phyloP scores from a whole-genome alignment of 768 basidiomycete genomes.

The Lactifluus hygrophoroides region DNA sequence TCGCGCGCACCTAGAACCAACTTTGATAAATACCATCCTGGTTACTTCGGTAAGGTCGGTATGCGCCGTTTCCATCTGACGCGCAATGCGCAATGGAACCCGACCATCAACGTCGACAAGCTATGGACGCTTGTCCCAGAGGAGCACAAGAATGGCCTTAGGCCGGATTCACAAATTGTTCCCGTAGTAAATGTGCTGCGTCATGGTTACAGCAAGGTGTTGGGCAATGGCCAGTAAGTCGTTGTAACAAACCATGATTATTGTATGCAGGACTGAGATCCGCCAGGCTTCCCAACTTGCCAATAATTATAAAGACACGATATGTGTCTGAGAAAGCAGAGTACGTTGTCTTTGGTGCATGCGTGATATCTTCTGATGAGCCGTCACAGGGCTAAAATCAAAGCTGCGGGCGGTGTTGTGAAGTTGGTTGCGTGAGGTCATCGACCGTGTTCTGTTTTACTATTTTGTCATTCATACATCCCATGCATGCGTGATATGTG shows the following conservation, averaged over 20 bases:
- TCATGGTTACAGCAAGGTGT: slow-evolving; percentile 84
- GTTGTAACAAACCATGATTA: not conserved
- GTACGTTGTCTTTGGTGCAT: slow-evolving; percentile 35
- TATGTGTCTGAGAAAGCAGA: slow-evolving; percentile 86
- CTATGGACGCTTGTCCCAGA: slow-evolving; percentile 86
- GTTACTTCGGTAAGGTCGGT: slow-evolving; percentile 99
- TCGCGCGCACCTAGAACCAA: slow-evolving; percentile 56
- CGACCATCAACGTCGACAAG: slow-evolving; percentile 98
- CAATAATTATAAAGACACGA: slow-evolving; percentile 97
- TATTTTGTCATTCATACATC: no score
- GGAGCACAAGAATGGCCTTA: slow-evolving; percentile 73
- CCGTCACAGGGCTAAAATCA: slow-evolving; percentile 59
- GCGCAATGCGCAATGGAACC: slow-evolving; percentile 84
- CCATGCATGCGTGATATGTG: slow-evolving; percentile 27
- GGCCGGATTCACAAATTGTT: slow-evolving; percentile 68
- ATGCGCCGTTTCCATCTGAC: slow-evolving; percentile 98
- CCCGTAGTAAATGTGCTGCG: slow-evolving; percentile 88
- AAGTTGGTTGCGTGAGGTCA: slow-evolving; percentile 72
- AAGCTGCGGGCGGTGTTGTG: slow-evolving; percentile 92
- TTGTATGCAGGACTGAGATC: not conserved
- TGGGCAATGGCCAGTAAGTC: slow-evolving; percentile 88
- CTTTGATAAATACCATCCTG: slow-evolving; percentile 99
- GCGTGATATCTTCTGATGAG: not conserved
- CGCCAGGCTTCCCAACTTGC: slow-evolving; percentile 66
- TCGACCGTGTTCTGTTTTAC: slow-evolving; percentile 24